Base-by-base conservation (phyloP, 306 rosid genomes). In the Malus orientalis region DNA sequence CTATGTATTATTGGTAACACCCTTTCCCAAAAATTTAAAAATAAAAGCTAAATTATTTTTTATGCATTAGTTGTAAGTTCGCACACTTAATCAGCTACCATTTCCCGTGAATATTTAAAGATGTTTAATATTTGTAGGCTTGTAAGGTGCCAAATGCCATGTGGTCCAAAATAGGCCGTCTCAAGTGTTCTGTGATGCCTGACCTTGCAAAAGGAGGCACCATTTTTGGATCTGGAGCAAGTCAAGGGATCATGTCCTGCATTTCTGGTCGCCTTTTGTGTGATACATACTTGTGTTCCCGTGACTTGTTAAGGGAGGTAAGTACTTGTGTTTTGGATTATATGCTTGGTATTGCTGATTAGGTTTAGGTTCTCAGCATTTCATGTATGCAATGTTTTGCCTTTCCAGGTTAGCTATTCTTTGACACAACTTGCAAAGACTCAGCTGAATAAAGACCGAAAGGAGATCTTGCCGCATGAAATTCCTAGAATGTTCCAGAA, bases 131-230 rank as follows among this genome's bases (percentile, higher is more conserved):
- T 71, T 78, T 83, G 81, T 87, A 92, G 99, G 89, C 83, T 81
- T 92, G 91, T 82, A 84, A 74, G 81, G 93, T 91, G 53, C 88
- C 93, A 74, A 87, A 90, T 82, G 83, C 82, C 75, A 87, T 83
- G 91, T 95, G 99, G 99, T 92, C 99, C 73, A 95, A 88, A 88
- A 86, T 89, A 73, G 97, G 99, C 11, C 97, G 97, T 74, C 98
- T 95, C 79, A 92, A 85, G 76, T 91, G 97, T 54, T 86, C 99
- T 75, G 85, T 78, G 54, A 88, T 95, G 99, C 99, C 99, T 59
- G 91, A 84, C 84, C 90, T 92, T 70, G 84, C 88, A 40, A 87
- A 93, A 85, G 89, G 89, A 79, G 79, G 83, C 83, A 83, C 82
- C 78, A 78, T 76, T 78, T 92, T 89, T 82, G 97, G 96, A 44